Evolutionary conservation across 208 protist genomes (phyloP).

Genomic region (Leishmania arabica): DNA sequence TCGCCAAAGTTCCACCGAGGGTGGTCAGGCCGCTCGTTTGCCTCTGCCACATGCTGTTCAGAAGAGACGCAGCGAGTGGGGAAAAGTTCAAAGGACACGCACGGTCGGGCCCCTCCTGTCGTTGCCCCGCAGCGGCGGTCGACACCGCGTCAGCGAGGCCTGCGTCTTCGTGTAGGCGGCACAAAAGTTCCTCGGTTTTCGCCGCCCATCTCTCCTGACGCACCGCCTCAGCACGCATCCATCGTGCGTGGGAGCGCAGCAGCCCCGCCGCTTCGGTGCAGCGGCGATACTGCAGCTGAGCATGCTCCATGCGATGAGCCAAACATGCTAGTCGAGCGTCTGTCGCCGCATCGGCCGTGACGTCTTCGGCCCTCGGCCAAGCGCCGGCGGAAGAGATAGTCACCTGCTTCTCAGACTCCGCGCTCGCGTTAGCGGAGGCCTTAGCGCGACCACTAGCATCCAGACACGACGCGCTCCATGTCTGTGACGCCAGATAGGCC

Average conservation of each 20-base stretch:
- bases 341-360: background rate
- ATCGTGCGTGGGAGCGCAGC: slow-evolving; percentile 6
- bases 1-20: slow-evolving; percentile 28
- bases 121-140: background rate
- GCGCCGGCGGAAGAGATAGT: background rate
- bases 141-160: background rate
- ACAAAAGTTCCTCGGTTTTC: background rate
- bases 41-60: slow-evolving; percentile 7
- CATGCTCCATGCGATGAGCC: slow-evolving; percentile 18
- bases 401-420: background rate
- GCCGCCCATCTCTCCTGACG: background rate
- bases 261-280: background rate
- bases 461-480: background rate
- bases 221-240: background rate
- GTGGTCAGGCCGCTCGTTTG: slow-evolving; percentile 15
- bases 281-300: slow-evolving; percentile 14
- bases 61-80: background rate
- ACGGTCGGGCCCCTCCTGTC: background rate
- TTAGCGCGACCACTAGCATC: background rate
- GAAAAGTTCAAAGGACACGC: background rate
- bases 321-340: slow-evolving; percentile 20
- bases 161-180: background rate
- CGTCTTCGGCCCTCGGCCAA: background rate
- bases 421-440: background rate
- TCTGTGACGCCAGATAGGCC: slow-evolving; percentile 12